These are phyloP conservation scores for Macadamia tetraphylla DNA, from an alignment of 164 flowering plant genomes.

Conservation along the genomic window DNA sequence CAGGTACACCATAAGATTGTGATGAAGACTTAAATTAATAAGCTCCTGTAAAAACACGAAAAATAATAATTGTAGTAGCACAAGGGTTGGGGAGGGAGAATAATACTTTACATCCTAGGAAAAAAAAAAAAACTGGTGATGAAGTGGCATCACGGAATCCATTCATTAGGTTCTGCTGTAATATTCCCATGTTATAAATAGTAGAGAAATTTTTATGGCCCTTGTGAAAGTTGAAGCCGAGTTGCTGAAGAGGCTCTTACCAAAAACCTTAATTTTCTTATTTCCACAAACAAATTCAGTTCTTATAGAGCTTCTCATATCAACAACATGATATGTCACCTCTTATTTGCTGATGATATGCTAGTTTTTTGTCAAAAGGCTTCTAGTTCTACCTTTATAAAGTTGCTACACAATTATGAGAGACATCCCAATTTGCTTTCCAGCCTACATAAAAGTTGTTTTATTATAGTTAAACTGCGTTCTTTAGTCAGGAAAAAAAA, in stretches of 20 bases:
- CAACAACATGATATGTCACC: too few species aligned
- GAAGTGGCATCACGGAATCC: constrained; percentile 7
- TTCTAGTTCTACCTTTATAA: too few species aligned
- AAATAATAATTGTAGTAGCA: constrained; percentile 1
- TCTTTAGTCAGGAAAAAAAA: too few species aligned
- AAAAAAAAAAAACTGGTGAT: constrained; percentile 28
- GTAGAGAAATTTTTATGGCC: constrained; percentile 44
- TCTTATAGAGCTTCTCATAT: too few species aligned
- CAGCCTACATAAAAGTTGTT: too few species aligned
- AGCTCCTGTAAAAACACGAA: constrained; percentile 25
- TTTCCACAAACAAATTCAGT: too few species aligned
- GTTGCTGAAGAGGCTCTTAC: constrained; percentile 20
- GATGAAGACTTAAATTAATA: constrained; percentile 17
- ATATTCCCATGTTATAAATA: constrained; percentile 14
- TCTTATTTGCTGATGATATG: too few species aligned
- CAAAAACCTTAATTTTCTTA: too few species aligned
- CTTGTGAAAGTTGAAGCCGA: constrained; percentile 87
- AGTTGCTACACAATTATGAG: too few species aligned
- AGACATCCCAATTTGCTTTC: too few species aligned
- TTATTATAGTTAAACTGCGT: too few species aligned
- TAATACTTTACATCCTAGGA: neutral
- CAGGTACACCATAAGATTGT: constrained; percentile 16
- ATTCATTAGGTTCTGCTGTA: constrained; percentile 7
- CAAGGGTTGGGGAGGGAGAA: neutral
- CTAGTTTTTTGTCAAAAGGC: too few species aligned